phyloP scores from a whole-genome alignment of 2,329 filamentous ascomycete genomes.

The Colletotrichum trifolii region DNA sequence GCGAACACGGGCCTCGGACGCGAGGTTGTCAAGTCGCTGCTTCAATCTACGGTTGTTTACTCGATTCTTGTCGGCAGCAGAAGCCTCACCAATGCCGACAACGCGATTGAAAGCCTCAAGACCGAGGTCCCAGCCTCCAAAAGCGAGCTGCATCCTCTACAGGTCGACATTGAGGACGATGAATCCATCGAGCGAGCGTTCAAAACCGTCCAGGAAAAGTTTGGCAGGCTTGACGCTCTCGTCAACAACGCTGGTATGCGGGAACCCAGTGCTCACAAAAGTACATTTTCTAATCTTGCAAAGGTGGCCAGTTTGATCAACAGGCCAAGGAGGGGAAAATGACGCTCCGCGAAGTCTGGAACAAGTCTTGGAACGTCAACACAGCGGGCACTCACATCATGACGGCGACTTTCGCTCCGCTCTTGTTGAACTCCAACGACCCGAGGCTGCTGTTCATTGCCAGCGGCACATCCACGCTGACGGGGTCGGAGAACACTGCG shows the following conservation, averaged over 20 bases:
- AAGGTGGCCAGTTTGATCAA: conserved; percentile 4
- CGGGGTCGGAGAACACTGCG: conserved; percentile 42
- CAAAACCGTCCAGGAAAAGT: conserved; percentile 38
- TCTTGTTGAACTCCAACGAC: conserved; percentile 54
- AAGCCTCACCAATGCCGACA: conserved; percentile 57
- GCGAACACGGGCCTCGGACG: conserved; percentile 72
- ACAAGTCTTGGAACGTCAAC: conserved; percentile 61
- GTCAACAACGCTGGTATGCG: conserved; percentile 45
- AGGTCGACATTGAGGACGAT: conserved; percentile 65
- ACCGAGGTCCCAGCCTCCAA: conserved; percentile 51
- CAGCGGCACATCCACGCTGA: conserved; percentile 53
- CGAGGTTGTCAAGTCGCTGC: conserved; percentile 65
- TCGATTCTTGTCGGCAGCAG: conserved; percentile 67
- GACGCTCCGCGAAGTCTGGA: conserved; percentile 52
- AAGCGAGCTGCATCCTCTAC: conserved; percentile 56
- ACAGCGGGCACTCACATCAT: conserved; percentile 55
- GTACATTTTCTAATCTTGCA: neutral
- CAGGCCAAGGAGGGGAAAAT: neutral
- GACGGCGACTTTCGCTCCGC: conserved; percentile 49
- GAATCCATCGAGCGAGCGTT: conserved; percentile 49
- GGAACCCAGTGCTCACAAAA: neutral
- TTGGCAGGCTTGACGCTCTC: conserved; percentile 45
- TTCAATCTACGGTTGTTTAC: conserved; percentile 58
- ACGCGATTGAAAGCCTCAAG: conserved; percentile 54
- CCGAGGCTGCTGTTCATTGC: conserved; percentile 63